Conservation (phyloP, 116 monocot genomes). For the Iris pallida region DNA sequence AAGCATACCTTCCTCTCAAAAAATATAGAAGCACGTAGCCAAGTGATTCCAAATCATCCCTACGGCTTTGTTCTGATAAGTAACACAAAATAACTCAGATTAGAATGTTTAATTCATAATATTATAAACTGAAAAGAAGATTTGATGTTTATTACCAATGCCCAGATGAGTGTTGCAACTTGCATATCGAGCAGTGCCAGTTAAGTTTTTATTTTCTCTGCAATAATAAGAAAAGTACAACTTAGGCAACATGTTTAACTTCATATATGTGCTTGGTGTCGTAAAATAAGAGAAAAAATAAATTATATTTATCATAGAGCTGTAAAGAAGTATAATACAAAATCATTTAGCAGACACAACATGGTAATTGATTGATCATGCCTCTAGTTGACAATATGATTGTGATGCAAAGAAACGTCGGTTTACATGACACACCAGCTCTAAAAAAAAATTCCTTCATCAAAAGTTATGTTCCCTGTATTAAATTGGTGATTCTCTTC, state of each 20-base stretch:
- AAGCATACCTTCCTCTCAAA: conserved; percentile 81
- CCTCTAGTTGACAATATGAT: too few species aligned
- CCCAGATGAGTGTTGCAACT: conserved; percentile 99
- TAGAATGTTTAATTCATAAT: neutral
- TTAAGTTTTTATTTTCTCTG: conserved; percentile 94
- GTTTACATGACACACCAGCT: too few species aligned
- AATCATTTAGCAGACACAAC: too few species aligned
- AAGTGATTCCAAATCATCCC: conserved; percentile 99
- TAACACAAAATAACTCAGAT: conserved; percentile 13
- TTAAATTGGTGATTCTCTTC: too few species aligned
- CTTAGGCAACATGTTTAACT: too few species aligned
- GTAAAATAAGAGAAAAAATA: neutral
- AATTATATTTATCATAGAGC: too few species aligned
- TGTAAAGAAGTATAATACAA: too few species aligned
- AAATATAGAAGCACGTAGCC: conserved; percentile 97
- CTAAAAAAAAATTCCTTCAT: too few species aligned
- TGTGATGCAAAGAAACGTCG: too few species aligned
- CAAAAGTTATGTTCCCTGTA: too few species aligned
- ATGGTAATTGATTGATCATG: too few species aligned
- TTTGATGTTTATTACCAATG: conserved; percentile 53
- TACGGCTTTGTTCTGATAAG: conserved; percentile 84
- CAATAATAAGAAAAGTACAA: neutral
- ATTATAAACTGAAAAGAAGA: neutral
- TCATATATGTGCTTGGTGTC: too few species aligned
- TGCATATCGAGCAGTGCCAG: conserved; percentile 98